Evolutionary conservation across 805 yeast genomes (phyloP).

Genomic region (Saccharomyces cerevisiae): DNA sequence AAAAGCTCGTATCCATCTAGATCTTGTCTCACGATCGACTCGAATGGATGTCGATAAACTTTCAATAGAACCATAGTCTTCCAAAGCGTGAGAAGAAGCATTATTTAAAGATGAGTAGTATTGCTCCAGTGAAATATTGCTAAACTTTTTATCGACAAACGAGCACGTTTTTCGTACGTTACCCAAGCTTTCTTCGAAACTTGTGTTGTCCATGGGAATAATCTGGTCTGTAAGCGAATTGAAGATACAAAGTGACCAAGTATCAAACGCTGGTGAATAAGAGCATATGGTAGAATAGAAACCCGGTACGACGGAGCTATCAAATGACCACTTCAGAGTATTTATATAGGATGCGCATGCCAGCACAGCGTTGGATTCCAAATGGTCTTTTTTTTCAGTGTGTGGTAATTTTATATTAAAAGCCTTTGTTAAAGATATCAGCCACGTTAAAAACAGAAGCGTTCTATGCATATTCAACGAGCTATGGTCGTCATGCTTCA

Average conservation of each 20-base stretch:
- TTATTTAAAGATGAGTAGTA: slow-evolving; percentile 11
- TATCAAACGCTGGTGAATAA: slow-evolving; percentile 19
- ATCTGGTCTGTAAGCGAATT: slow-evolving; percentile 10
- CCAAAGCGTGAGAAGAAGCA: slow-evolving; percentile 7
- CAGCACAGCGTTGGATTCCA: slow-evolving; percentile 12
- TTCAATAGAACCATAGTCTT: neutral
- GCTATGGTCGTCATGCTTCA: neutral
- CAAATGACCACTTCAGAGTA: slow-evolving; percentile 13
- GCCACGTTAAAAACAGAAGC: neutral
- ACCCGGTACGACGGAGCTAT: neutral
- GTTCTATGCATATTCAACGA: neutral
- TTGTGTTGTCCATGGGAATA: neutral
- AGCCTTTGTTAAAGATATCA: neutral
- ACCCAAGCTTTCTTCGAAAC: slow-evolving; percentile 12
- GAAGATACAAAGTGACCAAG: slow-evolving; percentile 18
- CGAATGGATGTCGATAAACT: slow-evolving; percentile 9
- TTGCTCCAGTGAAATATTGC: slow-evolving; percentile 6
- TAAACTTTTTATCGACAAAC: neutral
- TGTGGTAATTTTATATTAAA: neutral
- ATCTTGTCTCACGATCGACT: slow-evolving; percentile 5
- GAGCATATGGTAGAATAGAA: slow-evolving; percentile 15
- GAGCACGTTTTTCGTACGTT: slow-evolving; percentile 8
- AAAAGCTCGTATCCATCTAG: slow-evolving; percentile 9
- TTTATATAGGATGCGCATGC: slow-evolving; percentile 17
- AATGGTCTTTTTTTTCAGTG: neutral